phyloP scores from a whole-genome alignment of 345 rosid species.

The Hypericum perforatum region DNA sequence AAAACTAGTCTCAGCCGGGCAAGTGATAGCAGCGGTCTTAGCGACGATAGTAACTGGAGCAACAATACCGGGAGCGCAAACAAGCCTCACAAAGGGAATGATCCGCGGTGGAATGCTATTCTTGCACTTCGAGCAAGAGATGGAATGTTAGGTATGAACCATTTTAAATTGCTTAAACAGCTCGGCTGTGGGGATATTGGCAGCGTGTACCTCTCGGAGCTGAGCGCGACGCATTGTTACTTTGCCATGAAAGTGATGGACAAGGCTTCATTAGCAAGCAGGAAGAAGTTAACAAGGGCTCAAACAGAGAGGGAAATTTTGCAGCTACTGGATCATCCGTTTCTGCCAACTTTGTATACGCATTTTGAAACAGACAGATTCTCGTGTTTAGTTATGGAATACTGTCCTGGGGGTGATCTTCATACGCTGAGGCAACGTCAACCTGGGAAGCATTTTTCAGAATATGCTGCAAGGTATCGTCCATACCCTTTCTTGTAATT shows the following conservation, averaged over 20 bases:
- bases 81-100: conserved; percentile 98
- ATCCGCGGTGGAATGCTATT: conserved; percentile 95
- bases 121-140: conserved; percentile 72
- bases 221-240: conserved; percentile 77
- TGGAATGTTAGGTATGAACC: conserved; percentile 91
- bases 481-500: conserved; percentile 5
- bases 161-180: conserved; percentile 76
- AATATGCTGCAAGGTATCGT: conserved; percentile 92
- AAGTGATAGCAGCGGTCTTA: conserved; percentile 77
- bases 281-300: conserved; percentile 90
- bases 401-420: conserved; percentile 97
- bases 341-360: conserved; percentile 85
- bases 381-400: conserved; percentile 95
- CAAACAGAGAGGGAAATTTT: conserved; percentile 97
- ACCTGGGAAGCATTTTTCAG: conserved; percentile 91
- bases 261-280: conserved; percentile 86
- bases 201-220: conserved; percentile 90
- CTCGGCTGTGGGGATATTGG: conserved; percentile 99
- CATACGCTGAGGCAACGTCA: conserved; percentile 91
- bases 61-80: conserved; percentile 74
- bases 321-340: conserved; percentile 93
- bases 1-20: conserved; percentile 78
- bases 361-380: conserved; percentile 96
- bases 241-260: conserved; percentile 99
- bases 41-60: conserved; percentile 98